Evolutionary conservation across 2,329 filamentous ascomycete species (phyloP), one percentile per base, ranked within the genome.

Genomic region (Teratosphaeria destructans): DNA sequence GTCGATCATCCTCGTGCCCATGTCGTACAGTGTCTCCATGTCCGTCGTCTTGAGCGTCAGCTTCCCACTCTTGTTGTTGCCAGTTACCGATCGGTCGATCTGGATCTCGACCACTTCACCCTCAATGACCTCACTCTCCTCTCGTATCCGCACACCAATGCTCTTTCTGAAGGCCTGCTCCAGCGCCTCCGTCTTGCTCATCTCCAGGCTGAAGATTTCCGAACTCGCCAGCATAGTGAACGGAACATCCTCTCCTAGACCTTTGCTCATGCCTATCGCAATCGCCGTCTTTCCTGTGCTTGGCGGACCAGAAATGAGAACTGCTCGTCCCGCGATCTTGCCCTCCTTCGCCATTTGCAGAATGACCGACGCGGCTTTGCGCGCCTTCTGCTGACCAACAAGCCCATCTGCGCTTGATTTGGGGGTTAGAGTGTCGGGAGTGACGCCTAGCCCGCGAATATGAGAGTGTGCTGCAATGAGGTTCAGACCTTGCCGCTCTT

Each of bases 1-100:
- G 73, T 99, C 94, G 66, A 99, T 99, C 94, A 99, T 97, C 78
- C 97, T 97, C 66, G 89, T 93, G 65, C 94, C 94, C 92, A 99
- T 96, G 71, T 99, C 94, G 78, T 97, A 99, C 66, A 99, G 89
- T 12, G 94, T 96, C 77, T 99, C 94, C 94, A 99, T 99, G 75
- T 99, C 94, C 60, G 93, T 97, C 11, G 94, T 99, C 79, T 99
- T 99, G 79, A 99, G 96, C 23, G 94, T 99, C 65, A 99, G 86
- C 77, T 99, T 99, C 71, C 94, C 94, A 81, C 96, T 93, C 81
- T 97, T 99, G 71, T 94, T 95, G 66, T 89, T 83, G 55, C 94
- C 94, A 14, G 94, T 97, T 58, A 99, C 90, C 70, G 92, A 96
- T 66, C 94, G 85, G 75, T 99, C 94, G 60, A 96, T 96, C 76